Base-by-base conservation (phyloP, 352 stramenopile genomes). In the Aphanomyces cochlioides region DNA sequence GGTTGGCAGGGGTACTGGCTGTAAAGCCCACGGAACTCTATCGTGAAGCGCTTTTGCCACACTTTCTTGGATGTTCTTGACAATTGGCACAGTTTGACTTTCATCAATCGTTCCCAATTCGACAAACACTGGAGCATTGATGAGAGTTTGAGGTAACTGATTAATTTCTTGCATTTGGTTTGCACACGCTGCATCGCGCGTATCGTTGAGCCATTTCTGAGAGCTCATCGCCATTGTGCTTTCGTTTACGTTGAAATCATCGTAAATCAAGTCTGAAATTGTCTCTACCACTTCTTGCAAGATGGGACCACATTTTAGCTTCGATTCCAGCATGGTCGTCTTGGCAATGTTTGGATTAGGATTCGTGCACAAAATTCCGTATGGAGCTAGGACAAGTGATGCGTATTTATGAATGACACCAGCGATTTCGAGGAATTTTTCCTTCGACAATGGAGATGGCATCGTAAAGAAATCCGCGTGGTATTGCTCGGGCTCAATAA, bases 281-380 rank as follows among this genome's bases (percentile, higher is more conserved):
- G 93, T 85, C 57, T 95, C 87, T 60, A 95, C 88, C 41, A 91
- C 82, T 58, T 95, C 87, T 58, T 95, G 87, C 64, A 92, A 90
- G 2, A 95, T 79, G 41, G 83, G 85, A 7, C 83, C 85, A 48
- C 80, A 86, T 45, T 86, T 80, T 5, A 82, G 77, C 74, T 92
- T 92, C 39, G 93, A 74, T 68, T 93, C 85, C 10, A 70, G 85
- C 80, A 28, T 90, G 65, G 53, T 85, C 84, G 40, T 84, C 76
- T 58, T 80, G 78, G 56, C 88, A 83, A 47, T 80, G 80, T 40
- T 90, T 65, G 5, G 74, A 75, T 41, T 77, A 48, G 17, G 87
- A 37, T 67, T 70, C 5, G 47, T 4, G 36, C 64, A 70, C 6
- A 70, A 83, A 45, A 95, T 91, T 10, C 87, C 87, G 65, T 90